phyloP scores from a whole-genome alignment of 2,329 filamentous ascomycete genomes.

The Aspergillus fumigatus region DNA sequence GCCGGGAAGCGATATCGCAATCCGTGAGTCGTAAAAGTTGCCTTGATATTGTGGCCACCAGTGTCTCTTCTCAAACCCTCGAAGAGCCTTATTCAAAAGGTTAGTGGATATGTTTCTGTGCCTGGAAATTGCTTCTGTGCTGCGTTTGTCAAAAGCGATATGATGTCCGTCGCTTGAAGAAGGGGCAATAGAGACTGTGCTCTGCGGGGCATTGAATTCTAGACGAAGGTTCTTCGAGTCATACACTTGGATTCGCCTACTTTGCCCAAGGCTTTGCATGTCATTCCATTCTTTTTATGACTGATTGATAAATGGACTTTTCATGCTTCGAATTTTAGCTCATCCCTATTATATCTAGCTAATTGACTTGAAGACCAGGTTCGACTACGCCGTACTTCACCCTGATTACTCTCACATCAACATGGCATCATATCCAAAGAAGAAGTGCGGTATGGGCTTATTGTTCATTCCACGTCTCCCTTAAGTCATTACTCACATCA shows the following conservation, averaged over 20 bases:
- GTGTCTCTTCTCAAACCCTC: slow-evolving; percentile 14
- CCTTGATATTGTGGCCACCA: slow-evolving; percentile 16
- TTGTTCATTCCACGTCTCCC: slow-evolving; percentile 13
- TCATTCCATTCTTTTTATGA: neutral
- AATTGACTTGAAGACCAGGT: slow-evolving; percentile 5
- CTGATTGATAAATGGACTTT: neutral
- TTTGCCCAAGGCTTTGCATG: neutral
- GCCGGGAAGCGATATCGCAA: slow-evolving; percentile 31
- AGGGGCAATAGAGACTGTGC: neutral
- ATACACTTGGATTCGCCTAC: neutral
- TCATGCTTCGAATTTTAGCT: neutral
- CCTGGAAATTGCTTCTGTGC: neutral
- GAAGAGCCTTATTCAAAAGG: slow-evolving; percentile 12
- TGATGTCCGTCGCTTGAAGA: neutral
- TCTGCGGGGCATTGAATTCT: neutral
- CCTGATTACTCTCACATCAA: slow-evolving; percentile 10
- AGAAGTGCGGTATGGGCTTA: slow-evolving; percentile 36
- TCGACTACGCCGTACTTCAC: neutral
- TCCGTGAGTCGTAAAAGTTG: neutral
- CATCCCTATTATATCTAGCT: neutral
- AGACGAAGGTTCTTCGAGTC: neutral
- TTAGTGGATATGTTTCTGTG: slow-evolving; percentile 15
- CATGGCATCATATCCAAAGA: slow-evolving; percentile 33
- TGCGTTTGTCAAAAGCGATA: neutral
- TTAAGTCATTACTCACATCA: neutral